Conservation (phyloP, 1,284 basidiomycete species). For the Boletus smithii region DNA sequence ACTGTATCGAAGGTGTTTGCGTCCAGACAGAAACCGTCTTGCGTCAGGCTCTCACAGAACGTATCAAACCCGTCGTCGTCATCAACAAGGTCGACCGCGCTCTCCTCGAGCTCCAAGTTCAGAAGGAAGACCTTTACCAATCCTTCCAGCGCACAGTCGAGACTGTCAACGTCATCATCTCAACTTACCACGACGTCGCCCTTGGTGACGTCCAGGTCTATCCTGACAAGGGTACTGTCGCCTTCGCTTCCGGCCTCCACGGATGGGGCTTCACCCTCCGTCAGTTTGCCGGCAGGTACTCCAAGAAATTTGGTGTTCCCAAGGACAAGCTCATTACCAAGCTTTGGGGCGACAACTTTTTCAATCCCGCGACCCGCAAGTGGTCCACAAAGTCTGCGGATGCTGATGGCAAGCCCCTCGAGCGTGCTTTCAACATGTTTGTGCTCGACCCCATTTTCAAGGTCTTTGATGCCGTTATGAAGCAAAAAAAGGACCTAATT, state of each 20-base stretch:
- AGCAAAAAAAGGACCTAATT: conserved; percentile 97
- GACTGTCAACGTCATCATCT: conserved; percentile 98
- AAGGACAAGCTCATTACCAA: conserved; percentile 98
- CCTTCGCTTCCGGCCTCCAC: conserved; percentile 99
- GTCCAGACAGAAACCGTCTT: conserved; percentile 99
- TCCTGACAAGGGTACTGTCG: conserved; percentile 97
- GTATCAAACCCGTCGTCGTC: conserved; percentile 99
- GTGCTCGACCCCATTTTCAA: conserved; percentile 99
- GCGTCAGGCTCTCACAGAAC: conserved; percentile 95
- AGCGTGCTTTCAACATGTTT: conserved; percentile 94
- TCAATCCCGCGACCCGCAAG: conserved; percentile 97
- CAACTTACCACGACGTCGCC: conserved; percentile 92
- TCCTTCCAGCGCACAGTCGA: conserved; percentile 98
- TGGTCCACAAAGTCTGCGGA: conserved; percentile 84
- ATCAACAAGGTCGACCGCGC: conserved; percentile 99
- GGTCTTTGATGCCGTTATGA: conserved; percentile 99
- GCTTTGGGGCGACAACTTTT: conserved; percentile 99
- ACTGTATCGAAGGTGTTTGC: conserved; percentile 99
- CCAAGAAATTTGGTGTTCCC: conserved; percentile 99
- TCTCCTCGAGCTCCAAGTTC: conserved; percentile 96
- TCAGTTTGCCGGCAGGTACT: conserved; percentile 93
- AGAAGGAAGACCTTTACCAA: conserved; percentile 97
- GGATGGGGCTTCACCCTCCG: conserved; percentile 99
- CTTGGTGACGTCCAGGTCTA: conserved; percentile 99
- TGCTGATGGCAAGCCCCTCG: conserved; percentile 85